Conservation (phyloP, 179 eudicot genomes). For the Beta lomatogona region DNA sequence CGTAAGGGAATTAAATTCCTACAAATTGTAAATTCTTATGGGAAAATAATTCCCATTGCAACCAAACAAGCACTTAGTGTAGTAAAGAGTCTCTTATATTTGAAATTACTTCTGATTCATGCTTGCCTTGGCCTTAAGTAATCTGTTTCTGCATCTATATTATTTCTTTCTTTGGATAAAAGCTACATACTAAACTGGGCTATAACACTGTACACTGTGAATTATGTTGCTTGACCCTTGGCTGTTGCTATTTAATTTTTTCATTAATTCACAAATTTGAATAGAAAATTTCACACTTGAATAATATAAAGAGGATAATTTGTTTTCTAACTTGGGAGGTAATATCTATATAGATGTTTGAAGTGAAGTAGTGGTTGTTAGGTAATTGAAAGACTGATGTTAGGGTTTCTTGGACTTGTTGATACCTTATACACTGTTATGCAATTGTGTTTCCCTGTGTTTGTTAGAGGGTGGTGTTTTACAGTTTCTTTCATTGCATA, state of each 20-base stretch:
- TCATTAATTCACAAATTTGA: too few species aligned
- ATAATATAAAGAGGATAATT: too few species aligned
- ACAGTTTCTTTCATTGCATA: too few species aligned
- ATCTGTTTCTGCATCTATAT: not conserved
- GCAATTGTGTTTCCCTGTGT: not conserved
- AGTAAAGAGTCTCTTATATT: too few species aligned
- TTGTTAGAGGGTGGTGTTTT: not conserved
- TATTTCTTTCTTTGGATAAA: not conserved
- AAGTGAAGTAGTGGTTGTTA: not conserved
- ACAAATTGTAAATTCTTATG: too few species aligned
- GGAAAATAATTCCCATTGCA: too few species aligned
- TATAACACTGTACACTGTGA: too few species aligned
- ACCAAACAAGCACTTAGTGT: too few species aligned
- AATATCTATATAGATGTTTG: not conserved
- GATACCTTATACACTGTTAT: not conserved
- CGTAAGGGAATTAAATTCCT: too few species aligned
- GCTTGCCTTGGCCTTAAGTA: too few species aligned
- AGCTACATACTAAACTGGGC: not conserved
- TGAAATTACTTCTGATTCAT: not conserved
- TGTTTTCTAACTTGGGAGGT: not conserved
- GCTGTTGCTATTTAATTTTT: too few species aligned
- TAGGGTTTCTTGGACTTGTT: not conserved
- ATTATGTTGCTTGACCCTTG: not conserved
- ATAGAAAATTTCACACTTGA: too few species aligned
- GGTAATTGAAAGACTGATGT: not conserved